Percentiles rank a stretch among this genome's conserved stretches.
phyloP scores from a whole-genome alignment of 2,329 filamentous ascomycete species.

The Stenocarpella maydis region DNA sequence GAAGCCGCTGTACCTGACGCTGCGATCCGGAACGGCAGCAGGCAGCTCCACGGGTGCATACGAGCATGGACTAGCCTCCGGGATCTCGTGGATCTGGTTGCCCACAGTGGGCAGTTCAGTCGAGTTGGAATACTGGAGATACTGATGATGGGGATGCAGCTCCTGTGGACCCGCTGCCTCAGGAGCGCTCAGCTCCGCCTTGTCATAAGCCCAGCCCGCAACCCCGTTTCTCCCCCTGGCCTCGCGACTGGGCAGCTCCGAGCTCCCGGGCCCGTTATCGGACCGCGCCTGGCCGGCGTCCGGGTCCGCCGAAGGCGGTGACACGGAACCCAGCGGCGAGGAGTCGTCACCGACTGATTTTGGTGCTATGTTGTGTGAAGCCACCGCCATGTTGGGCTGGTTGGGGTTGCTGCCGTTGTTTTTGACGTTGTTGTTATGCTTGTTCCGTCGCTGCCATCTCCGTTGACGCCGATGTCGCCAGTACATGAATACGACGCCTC shows the following conservation, averaged over 20 bases:
- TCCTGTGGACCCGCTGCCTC: neutral
- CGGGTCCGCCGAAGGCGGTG: conserved; percentile 4
- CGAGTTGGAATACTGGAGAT: conserved; percentile 1
- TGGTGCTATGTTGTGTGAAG: neutral
- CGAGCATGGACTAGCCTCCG: neutral
- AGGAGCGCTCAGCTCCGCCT: conserved; percentile 8
- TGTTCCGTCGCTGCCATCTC: conserved; percentile 8
- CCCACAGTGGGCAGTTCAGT: neutral
- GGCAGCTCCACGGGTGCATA: conserved; percentile 18
- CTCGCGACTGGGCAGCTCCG: conserved; percentile 4
- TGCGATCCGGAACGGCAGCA: conserved; percentile 9
- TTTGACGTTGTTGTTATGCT: neutral
- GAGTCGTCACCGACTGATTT: conserved; percentile 7
- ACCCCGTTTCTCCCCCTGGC: neutral
- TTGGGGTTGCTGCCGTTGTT: neutral
- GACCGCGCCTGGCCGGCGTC: conserved; percentile 13
- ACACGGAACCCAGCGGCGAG: conserved; percentile 4
- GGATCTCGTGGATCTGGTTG: conserved; percentile 19
- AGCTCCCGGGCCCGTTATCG: conserved; percentile 18
- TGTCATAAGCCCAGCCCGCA: conserved; percentile 2
- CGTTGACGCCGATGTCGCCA: neutral
- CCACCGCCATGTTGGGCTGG: conserved; percentile 2
- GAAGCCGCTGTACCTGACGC: conserved; percentile 13
- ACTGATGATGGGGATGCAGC: neutral
- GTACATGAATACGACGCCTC: conserved; percentile 11